These are phyloP conservation scores for Herpetomonas tarakana DNA, from an alignment of 208 protist species.

Conservation along the genomic window DNA sequence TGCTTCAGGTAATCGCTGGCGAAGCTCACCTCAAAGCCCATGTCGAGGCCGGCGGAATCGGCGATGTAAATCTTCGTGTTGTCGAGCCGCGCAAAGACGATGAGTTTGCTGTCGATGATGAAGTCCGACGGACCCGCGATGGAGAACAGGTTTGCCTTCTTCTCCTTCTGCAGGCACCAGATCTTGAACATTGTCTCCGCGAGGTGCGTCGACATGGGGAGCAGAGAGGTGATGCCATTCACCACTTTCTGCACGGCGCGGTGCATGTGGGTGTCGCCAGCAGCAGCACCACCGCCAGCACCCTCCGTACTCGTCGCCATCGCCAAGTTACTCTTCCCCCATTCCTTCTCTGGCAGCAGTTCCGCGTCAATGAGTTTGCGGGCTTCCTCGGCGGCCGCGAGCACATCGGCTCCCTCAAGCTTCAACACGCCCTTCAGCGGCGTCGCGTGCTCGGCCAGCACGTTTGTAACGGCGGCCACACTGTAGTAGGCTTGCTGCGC, in stretches of 20 bases:
- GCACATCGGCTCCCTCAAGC: background rate
- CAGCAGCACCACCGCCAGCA: background rate
- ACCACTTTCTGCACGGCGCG: slow-evolving; percentile 16
- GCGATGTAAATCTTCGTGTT: slow-evolving; percentile 14
- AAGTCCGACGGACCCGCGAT: slow-evolving; percentile 60
- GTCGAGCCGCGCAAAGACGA: slow-evolving; percentile 47
- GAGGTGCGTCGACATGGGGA: slow-evolving; percentile 57
- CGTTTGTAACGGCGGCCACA: slow-evolving; percentile 34
- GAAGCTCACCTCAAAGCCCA: slow-evolving; percentile 1
- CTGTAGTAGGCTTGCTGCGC: slow-evolving; percentile 71
- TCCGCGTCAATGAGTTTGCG: slow-evolving; percentile 20
- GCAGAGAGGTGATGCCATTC: slow-evolving; percentile 19
- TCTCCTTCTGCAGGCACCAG: slow-evolving; percentile 54
- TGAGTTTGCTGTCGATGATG: slow-evolving; percentile 51
- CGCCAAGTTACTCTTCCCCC: background rate
- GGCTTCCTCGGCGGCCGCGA: slow-evolving; percentile 21
- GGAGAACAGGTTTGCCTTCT: slow-evolving; percentile 50
- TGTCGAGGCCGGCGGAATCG: background rate
- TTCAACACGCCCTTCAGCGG: slow-evolving; percentile 9
- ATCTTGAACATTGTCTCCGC: slow-evolving; percentile 56
- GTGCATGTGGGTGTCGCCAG: background rate
- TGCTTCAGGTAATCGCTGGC: background rate
- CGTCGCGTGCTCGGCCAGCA: slow-evolving; percentile 21
- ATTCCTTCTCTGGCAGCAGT: slow-evolving; percentile 11
- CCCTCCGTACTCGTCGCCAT: slow-evolving; percentile 22